A percentile compares a stretch with the other conserved stretches of the same genome.
Conservation (phyloP, 495 filamentous ascomycete species). For the Clohesyomyces aquaticus region DNA sequence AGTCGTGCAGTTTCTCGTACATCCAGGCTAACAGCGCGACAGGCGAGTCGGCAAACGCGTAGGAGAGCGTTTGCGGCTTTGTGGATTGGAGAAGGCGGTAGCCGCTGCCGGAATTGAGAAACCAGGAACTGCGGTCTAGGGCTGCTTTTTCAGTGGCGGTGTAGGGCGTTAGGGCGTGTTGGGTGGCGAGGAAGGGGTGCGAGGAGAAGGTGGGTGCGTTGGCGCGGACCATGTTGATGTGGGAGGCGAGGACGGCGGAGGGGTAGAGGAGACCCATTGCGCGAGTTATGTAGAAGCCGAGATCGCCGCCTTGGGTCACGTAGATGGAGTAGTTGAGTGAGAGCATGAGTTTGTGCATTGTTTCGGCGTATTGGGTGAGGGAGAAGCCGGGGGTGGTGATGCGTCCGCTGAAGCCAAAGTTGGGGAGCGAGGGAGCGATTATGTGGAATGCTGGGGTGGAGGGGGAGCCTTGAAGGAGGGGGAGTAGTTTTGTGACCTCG, state of each 20-base stretch:
- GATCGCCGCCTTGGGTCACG: constrained; percentile 70
- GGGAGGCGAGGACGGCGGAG: constrained; percentile 60
- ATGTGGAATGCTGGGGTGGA: constrained; percentile 65
- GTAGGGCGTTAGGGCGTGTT: constrained; percentile 51
- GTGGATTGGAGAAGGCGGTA: constrained; percentile 55
- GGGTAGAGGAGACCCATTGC: constrained; percentile 61
- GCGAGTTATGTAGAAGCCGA: constrained; percentile 67
- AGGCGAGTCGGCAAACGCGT: constrained; percentile 56
- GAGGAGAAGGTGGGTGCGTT: constrained; percentile 44
- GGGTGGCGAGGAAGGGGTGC: constrained; percentile 51
- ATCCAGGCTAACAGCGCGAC: constrained; percentile 60
- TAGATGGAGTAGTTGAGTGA: constrained; percentile 69
- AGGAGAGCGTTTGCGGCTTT: constrained; percentile 57
- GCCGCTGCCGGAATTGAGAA: constrained; percentile 47
- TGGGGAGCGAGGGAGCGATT: constrained; percentile 71
- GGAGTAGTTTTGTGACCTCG: constrained; percentile 66
- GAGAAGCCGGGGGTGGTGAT: constrained; percentile 59
- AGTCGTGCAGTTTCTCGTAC: constrained; percentile 58
- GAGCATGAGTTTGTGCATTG: constrained; percentile 68
- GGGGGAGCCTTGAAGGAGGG: constrained; percentile 52
- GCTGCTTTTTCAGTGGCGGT: constrained; percentile 46
- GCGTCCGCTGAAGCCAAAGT: constrained; percentile 68
- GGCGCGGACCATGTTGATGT: constrained; percentile 63
- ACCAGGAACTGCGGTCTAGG: constrained; percentile 46
- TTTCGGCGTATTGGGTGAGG: constrained; percentile 63